Evolutionary conservation across 805 yeast species (phyloP).

Genomic region (Diddensiella santjacobensis): DNA sequence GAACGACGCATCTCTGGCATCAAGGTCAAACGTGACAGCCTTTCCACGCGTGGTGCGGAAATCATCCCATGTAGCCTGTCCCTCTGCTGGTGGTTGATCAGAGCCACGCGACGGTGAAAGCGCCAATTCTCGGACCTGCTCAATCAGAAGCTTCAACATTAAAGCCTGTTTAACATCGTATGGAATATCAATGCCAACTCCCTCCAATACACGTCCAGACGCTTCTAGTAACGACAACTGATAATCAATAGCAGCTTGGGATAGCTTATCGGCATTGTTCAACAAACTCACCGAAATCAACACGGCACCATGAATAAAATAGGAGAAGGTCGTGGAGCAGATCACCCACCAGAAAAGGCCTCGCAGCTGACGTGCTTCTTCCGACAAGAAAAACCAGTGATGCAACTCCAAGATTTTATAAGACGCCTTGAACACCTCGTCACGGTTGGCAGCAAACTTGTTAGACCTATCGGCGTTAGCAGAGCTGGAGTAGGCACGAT

Average conservation of each 20-base stretch:
- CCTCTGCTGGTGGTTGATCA: background rate
- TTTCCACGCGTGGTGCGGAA: no score
- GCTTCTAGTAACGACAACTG: constrained; percentile 13
- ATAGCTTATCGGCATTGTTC: constrained; percentile 16
- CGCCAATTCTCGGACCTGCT: constrained; percentile 19
- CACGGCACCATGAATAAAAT: constrained; percentile 22
- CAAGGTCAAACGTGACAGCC: constrained; percentile 17
- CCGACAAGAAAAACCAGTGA: constrained; percentile 19
- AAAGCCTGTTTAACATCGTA: constrained; percentile 15
- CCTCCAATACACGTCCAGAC: constrained; percentile 10
- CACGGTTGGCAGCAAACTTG: constrained; percentile 13
- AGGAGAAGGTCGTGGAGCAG: constrained; percentile 12
- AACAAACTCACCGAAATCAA: constrained; percentile 16
- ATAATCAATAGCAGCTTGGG: constrained; percentile 9
- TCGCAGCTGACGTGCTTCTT: constrained; percentile 13
- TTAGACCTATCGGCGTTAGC: constrained; percentile 10
- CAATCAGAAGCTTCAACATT: constrained; percentile 17
- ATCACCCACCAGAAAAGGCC: constrained; percentile 16
- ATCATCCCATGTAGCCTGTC: background rate
- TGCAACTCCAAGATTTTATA: constrained; percentile 16
- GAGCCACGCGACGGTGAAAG: background rate
- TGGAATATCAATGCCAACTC: constrained; percentile 10
- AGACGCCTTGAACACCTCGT: constrained; percentile 19
- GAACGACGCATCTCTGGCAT: constrained; percentile 18
- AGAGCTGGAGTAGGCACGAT: constrained; percentile 22